These are phyloP conservation scores for Corniculantispora saksenae DNA, from an alignment of 2,329 filamentous ascomycete genomes.

Conservation along the genomic window DNA sequence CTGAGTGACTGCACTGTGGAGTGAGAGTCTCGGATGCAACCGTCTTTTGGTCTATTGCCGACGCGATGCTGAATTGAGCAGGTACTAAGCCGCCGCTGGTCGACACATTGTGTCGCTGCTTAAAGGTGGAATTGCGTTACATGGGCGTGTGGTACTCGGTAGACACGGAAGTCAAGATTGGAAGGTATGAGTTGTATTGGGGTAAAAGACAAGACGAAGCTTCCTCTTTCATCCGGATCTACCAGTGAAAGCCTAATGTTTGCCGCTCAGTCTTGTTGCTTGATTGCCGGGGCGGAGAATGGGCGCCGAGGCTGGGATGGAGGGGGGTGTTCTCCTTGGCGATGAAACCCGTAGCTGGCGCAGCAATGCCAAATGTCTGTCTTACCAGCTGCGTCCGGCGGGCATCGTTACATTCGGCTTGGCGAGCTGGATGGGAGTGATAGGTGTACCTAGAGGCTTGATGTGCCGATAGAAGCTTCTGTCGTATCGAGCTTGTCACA, in stretches of 20 bases:
- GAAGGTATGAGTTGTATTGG: neutral
- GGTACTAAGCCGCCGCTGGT: neutral
- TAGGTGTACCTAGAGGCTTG: neutral
- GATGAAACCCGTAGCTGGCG: conserved; percentile 1
- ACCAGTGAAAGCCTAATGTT: neutral
- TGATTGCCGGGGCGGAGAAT: neutral
- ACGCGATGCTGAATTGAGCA: neutral
- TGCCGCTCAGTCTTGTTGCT: neutral
- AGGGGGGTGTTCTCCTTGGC: conserved; percentile 11
- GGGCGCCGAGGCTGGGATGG: neutral
- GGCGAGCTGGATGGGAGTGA: neutral
- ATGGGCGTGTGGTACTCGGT: conserved; percentile 1
- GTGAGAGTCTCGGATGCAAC: neutral
- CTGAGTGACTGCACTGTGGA: too few relatives aligned
- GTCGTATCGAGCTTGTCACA: neutral
- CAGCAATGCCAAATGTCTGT: neutral
- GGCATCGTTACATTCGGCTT: conserved; percentile 8
- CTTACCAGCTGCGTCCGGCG: neutral
- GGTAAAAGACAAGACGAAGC: neutral
- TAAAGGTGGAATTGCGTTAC: neutral
- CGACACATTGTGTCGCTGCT: neutral
- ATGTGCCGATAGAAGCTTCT: neutral
- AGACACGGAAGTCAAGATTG: neutral
- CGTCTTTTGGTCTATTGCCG: neutral
- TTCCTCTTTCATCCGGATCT: neutral